These are phyloP conservation scores for Acacia confusa DNA, from an alignment of 306 rosid genomes.

Conservation along the genomic window DNA sequence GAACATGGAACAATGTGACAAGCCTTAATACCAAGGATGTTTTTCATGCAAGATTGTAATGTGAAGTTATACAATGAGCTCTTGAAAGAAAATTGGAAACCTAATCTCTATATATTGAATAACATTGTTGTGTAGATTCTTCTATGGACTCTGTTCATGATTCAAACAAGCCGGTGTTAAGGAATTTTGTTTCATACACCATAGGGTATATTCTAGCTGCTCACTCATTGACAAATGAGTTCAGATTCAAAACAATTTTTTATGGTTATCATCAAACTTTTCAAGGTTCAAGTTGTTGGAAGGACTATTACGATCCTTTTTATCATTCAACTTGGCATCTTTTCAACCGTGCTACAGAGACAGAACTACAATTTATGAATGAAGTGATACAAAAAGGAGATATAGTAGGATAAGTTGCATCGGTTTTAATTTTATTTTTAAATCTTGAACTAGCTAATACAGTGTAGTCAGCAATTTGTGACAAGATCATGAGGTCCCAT, in stretches of 20 bases:
- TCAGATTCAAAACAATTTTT: constrained; percentile 53
- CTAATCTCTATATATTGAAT: constrained; percentile 44
- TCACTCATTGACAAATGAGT: constrained; percentile 48
- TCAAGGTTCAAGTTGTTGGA: not conserved
- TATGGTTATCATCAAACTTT: not conserved
- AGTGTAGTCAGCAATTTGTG: too few relatives aligned
- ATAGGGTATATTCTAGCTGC: constrained; percentile 39
- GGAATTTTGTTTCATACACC: too few relatives aligned
- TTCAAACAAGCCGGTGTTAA: too few relatives aligned
- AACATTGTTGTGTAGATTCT: constrained; percentile 28
- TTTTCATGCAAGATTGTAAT: constrained; percentile 86
- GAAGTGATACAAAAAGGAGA: not conserved
- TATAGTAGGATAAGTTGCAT: too few relatives aligned
- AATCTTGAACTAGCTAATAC: too few relatives aligned
- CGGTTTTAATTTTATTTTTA: too few relatives aligned
- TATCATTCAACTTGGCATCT: constrained; percentile 89
- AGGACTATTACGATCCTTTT: constrained; percentile 58
- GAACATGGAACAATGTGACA: constrained; percentile 54
- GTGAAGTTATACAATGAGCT: constrained; percentile 69
- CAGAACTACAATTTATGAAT: not conserved
- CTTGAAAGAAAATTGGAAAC: constrained; percentile 64
- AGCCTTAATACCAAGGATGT: constrained; percentile 52
- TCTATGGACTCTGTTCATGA: too few relatives aligned
- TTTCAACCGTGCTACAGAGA: constrained; percentile 39
- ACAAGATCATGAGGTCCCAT: too few relatives aligned